A percentile compares a stretch with the other conserved stretches of the same genome.
phyloP scores from a whole-genome alignment of 2,329 filamentous ascomycete species.

The Pseudogymnoascus verrucosus region DNA sequence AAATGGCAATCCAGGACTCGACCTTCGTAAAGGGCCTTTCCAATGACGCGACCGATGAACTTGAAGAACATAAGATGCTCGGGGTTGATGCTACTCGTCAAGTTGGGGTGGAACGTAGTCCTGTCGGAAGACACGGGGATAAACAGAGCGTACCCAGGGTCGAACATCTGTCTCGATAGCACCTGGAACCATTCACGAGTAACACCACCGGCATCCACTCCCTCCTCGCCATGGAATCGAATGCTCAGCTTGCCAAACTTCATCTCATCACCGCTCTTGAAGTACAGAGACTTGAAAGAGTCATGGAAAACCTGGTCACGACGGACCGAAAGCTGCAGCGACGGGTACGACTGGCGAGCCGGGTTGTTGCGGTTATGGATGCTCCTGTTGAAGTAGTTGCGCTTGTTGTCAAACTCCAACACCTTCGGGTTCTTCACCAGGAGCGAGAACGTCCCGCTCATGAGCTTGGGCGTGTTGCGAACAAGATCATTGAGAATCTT shows the following conservation, averaged over 20 bases:
- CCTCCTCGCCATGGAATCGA: constrained; percentile 93
- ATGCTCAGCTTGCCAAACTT: constrained; percentile 99
- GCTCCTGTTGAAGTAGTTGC: constrained; percentile 94
- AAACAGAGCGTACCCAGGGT: constrained; percentile 94
- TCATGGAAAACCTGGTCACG: constrained; percentile 96
- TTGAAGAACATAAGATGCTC: constrained; percentile 99
- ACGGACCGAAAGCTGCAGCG: constrained; percentile 78
- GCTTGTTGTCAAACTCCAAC: constrained; percentile 98
- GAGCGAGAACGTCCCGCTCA: constrained; percentile 95
- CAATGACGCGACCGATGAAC: constrained; percentile 96
- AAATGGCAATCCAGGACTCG: constrained; percentile 97
- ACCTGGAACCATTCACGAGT: constrained; percentile 99
- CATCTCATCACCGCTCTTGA: constrained; percentile 93
- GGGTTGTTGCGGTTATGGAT: constrained; percentile 70
- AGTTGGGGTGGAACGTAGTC: constrained; percentile 97
- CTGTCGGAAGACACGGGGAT: constrained; percentile 93
- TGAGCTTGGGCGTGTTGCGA: constrained; percentile 91
- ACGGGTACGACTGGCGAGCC: constrained; percentile 60
- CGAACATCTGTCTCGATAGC: constrained; percentile 95
- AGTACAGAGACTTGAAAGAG: constrained; percentile 96
- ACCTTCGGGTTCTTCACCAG: constrained; percentile 98
- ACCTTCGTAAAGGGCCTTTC: constrained; percentile 94
- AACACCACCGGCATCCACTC: constrained; percentile 94
- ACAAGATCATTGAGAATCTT: constrained; percentile 98
- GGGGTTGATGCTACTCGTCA: constrained; percentile 84